Conservation (phyloP, 495 filamentous ascomycete genomes). For the Neurospora sp. region DNA sequence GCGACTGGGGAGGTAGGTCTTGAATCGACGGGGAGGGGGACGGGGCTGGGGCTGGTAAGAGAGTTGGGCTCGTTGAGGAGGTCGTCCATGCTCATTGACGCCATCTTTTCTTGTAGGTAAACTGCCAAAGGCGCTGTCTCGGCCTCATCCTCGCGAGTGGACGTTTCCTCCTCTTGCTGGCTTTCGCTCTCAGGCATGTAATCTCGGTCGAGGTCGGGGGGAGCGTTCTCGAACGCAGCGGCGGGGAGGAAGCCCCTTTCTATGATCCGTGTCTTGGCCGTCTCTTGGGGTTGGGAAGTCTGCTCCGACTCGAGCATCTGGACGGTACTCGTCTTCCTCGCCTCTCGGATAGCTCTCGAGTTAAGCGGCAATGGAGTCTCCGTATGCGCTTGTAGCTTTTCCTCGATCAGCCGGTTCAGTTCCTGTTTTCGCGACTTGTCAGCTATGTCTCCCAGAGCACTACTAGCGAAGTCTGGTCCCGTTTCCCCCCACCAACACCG, state of each 20-base stretch:
- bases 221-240: background rate
- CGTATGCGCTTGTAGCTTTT: conserved; percentile 10
- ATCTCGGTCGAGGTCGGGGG: background rate
- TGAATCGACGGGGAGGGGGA: background rate
- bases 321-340: background rate
- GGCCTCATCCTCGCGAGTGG: too few species aligned
- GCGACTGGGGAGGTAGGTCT: background rate
- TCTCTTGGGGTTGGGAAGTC: background rate
- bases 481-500: too few species aligned
- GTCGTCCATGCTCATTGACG: background rate
- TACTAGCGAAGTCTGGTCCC: too few species aligned
- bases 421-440: too few species aligned
- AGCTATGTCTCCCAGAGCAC: too few species aligned
- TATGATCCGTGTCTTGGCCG: too few species aligned
- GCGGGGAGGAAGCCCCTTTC: background rate
- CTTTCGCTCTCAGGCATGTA: background rate
- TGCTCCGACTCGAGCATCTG: background rate
- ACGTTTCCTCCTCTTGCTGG: background rate
- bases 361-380: conserved; percentile 11
- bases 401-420: conserved; percentile 27
- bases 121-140: too few species aligned
- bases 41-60: too few species aligned
- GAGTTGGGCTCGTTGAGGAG: background rate
- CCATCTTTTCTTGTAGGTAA: background rate
- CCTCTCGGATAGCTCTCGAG: background rate